These are phyloP conservation scores for Pestalotiopsis sp. DNA, from an alignment of 2,329 filamentous ascomycete species.

Conservation along the genomic window DNA sequence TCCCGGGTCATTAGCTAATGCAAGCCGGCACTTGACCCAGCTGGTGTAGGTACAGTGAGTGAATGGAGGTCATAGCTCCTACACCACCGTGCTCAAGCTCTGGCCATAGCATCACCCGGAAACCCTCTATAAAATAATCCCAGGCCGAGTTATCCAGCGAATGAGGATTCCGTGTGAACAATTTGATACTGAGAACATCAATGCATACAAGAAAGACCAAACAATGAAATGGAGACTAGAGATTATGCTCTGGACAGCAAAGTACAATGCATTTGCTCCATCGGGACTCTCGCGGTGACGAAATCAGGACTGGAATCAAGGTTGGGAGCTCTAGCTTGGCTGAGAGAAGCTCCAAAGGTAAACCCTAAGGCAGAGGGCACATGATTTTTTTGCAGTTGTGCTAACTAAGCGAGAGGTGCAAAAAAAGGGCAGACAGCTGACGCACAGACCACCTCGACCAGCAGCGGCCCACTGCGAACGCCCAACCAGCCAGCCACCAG, in stretches of 20 bases:
- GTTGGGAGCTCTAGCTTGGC: not conserved
- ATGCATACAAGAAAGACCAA: not conserved
- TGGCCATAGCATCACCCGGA: too few relatives aligned
- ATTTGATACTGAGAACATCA: not conserved
- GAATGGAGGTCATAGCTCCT: not conserved
- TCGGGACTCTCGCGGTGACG: not conserved
- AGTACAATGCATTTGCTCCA: not conserved
- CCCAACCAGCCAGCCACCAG: not conserved
- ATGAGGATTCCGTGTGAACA: too few relatives aligned
- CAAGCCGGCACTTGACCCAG: not conserved
- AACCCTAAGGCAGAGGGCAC: conserved; percentile 6
- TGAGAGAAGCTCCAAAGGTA: not conserved
- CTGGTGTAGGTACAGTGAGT: not conserved
- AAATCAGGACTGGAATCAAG: not conserved
- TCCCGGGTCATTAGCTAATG: not conserved
- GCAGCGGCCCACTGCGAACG: not conserved
- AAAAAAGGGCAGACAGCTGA: not conserved
- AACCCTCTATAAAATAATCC: too few relatives aligned
- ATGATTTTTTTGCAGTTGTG: not conserved
- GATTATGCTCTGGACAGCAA: not conserved
- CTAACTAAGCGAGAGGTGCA: conserved; percentile 3
- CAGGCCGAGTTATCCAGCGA: too few relatives aligned
- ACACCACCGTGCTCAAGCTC: not conserved
- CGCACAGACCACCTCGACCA: not conserved
- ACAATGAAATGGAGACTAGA: not conserved